phyloP scores from a whole-genome alignment of 768 basidiomycete genomes.

The Russula foetens region DNA sequence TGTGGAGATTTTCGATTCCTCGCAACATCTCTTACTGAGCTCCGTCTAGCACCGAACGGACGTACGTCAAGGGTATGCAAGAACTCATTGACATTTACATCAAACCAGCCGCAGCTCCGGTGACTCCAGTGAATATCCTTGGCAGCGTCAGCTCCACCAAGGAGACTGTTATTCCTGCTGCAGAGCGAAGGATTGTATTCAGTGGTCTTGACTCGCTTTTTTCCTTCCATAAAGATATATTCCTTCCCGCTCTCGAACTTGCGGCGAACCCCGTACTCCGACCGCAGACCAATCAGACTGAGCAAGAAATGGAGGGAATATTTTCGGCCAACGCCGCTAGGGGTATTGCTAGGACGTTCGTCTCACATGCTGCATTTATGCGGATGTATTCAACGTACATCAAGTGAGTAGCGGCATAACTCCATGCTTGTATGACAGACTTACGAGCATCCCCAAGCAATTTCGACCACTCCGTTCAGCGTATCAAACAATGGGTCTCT shows the following conservation, averaged over 20 bases:
- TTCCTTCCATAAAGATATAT: constrained; percentile 88
- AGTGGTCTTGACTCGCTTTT: constrained; percentile 83
- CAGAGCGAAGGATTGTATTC: constrained; percentile 89
- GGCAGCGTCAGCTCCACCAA: constrained; percentile 63
- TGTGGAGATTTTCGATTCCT: constrained; percentile 26
- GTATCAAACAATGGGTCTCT: constrained; percentile 79
- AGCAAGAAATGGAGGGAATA: constrained; percentile 62
- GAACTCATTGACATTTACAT: constrained; percentile 96
- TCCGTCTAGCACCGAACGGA: constrained; percentile 72
- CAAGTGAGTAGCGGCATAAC: constrained; percentile 52
- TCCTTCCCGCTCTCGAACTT: constrained; percentile 81
- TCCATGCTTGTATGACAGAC: constrained; percentile 3
- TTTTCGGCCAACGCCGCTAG: constrained; percentile 68
- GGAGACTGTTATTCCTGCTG: constrained; percentile 77
- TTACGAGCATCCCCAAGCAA: constrained; percentile 45
- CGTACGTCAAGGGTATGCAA: constrained; percentile 89
- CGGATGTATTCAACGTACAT: constrained; percentile 98
- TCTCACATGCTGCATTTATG: constrained; percentile 95
- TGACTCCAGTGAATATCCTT: constrained; percentile 62
- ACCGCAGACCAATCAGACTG: constrained; percentile 34
- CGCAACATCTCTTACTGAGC: constrained; percentile 18
- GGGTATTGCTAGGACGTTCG: constrained; percentile 80
- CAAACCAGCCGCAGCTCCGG: constrained; percentile 66
- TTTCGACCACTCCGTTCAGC: constrained; percentile 87
- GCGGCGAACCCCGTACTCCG: constrained; percentile 65